Evolutionary conservation across 768 basidiomycete genomes (phyloP), one percentile per base, ranked within the genome.

Genomic region (Mycena rosella): DNA sequence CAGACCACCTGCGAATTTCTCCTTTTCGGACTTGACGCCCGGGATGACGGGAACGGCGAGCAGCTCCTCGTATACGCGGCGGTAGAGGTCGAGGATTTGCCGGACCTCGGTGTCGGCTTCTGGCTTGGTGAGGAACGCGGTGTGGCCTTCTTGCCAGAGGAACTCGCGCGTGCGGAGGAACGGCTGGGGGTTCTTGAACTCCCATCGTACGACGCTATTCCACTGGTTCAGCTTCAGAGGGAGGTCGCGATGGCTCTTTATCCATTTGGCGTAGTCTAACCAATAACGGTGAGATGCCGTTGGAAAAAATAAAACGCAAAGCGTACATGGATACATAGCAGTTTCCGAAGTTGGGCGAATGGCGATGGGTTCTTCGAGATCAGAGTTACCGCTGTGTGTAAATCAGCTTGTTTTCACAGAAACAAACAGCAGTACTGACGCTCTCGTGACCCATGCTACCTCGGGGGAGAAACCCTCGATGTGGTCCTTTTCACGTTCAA

Each of bases 91-190:
- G 74, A 99, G 91, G 73, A 99, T 99, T 63, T 97, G 88, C 22
- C 87, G 89, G 18, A 99, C 98, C 81, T 99, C 98, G 56, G 81
- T 83, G 74, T 95, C 98, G 27, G 97, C 97, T 78, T 98, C 97
- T 5, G 83, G 76, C 79, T 96, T 93, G 71, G 92, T 94, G 48
- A 96, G 86, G 80, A 92, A 90, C 4, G 98, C 97, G 11, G 98
- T 99, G 83, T 99, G 98, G 40, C 98, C 98, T 80, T 99, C 98
- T 83, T 99, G 98, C 98, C 98, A 99, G n/a, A 99, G 85, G 87
- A 98, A 99, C 83, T 99, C 98, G 77, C 98, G 94, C 2, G 98
- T 99, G 62, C 98, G 96, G 40, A 99, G 88, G 93, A 99, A 99
- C 10, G 98, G 98, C 79, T 99, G 96, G 64, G 97, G 97, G 79